Evolutionary conservation across 2,329 filamentous ascomycete genomes (phyloP).

Genomic region (Fusarium metavorans): DNA sequence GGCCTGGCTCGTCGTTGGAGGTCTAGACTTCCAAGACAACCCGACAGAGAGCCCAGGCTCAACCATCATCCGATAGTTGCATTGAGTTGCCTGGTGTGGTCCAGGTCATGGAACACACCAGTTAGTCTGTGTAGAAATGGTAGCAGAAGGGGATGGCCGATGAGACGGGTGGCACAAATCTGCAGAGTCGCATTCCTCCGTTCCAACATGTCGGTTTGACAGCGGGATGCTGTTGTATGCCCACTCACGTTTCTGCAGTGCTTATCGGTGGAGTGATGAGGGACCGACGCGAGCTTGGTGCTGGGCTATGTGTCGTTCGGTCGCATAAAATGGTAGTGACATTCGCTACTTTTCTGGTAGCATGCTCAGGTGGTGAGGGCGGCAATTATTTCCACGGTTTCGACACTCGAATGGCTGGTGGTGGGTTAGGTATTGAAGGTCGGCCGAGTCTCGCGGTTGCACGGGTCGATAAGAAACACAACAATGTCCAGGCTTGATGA

Average conservation of each 20-base stretch:
- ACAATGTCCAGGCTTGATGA: neutral
- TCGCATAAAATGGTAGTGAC: neutral
- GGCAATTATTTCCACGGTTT: neutral
- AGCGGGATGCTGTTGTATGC: neutral
- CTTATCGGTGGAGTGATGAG: slow-evolving; percentile 6
- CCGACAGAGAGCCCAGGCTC: neutral
- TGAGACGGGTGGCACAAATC: neutral
- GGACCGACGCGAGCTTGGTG: slow-evolving; percentile 1
- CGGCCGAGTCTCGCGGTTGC: neutral
- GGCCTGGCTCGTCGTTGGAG: neutral
- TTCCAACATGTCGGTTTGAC: neutral
- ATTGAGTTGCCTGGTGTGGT: neutral
- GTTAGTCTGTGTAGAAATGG: neutral
- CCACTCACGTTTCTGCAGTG: neutral
- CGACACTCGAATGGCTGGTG: neutral
- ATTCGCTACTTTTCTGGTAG: neutral
- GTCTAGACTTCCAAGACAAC: neutral
- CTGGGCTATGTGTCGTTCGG: neutral
- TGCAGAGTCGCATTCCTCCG: neutral
- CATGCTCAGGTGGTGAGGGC: neutral
- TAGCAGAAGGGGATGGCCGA: neutral
- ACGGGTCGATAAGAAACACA: neutral
- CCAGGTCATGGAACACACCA: neutral
- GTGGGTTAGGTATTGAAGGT: neutral
- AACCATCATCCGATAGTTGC: neutral